Base-by-base conservation (phyloP, 2,329 filamentous ascomycete genomes). In the Arthrobotrys musiformis region DNA sequence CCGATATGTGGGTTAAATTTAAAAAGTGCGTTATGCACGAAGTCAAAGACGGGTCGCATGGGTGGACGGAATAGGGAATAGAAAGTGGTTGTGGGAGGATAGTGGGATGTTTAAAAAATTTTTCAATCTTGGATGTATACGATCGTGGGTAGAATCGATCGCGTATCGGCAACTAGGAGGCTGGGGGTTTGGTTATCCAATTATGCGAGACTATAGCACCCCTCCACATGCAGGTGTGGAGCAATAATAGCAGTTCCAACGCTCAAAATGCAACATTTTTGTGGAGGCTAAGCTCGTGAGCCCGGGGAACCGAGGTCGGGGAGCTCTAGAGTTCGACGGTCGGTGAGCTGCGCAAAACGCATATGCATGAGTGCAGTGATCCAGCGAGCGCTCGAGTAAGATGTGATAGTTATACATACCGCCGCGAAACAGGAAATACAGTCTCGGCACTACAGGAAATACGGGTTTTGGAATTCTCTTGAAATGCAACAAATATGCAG, bases 201-300 rank as follows among this genome's bases (percentile, higher is more conserved):
- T 22, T 22, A 28, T 17, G 22, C 22, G 6, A 40, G 37, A n/a
- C n/a, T n/a, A n/a, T 46, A 3, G 37, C 6, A 24, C 42, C 42
- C 13, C n/a, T 11, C 1, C 22, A 56, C 26, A 8, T 54, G 50
- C 50, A 54, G 50, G 28, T 17, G 50, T 54, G 50, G 50, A 17
- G n/a, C 13, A 13, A 50, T 30, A 13, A 50, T 5, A 7, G 2
- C 46, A 50, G 17, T 19, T 44, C 48, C 24, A 63, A 70, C 44
- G 28, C 56, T 70, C 26, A 63, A 70, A 70, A 70, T 62, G 46
- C 56, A 70, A 63, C 67, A 70, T 62, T 17, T 9, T 17, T 42
- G 40, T 17, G 19, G 15, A 19, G n/a, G 4, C 40, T 1, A 19
- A 17, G 40, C 19, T 19, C 6, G n/a, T 2, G 40, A 17, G 40